Conservation (phyloP, 257 asterid species). For the Plantago major region DNA sequence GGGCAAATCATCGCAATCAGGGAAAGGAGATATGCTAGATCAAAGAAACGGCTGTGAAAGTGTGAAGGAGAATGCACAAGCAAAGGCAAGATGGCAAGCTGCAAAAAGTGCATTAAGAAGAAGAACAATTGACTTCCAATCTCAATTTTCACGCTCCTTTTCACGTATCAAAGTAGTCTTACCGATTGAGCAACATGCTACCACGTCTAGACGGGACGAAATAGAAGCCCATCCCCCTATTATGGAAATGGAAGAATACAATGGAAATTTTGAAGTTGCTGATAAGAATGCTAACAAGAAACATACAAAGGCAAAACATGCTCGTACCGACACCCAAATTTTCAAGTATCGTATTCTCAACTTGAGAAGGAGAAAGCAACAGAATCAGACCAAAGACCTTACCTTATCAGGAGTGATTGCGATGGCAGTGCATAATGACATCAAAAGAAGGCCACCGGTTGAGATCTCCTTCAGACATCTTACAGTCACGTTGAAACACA, state of each 20-base stretch:
- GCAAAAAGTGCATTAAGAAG: constrained; percentile 58
- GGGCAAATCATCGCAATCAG: constrained; percentile 54
- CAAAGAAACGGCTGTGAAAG: constrained; percentile 83
- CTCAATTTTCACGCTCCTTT: constrained; percentile 54
- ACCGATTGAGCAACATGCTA: constrained; percentile 26
- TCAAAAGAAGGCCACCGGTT: constrained; percentile 50
- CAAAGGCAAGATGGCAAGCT: constrained; percentile 67
- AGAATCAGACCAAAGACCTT: constrained; percentile 49
- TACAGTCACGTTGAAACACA: constrained; percentile 73
- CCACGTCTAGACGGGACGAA: constrained; percentile 28
- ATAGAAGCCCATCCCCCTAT: constrained; percentile 33
- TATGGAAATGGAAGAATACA: constrained; percentile 44
- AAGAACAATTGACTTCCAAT: constrained; percentile 47
- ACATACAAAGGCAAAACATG: constrained; percentile 48
- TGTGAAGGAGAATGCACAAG: constrained; percentile 61
- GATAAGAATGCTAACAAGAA: constrained; percentile 27
- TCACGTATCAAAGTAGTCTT: constrained; percentile 23
- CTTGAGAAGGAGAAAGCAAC: constrained; percentile 85
- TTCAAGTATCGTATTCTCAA: constrained; percentile 76
- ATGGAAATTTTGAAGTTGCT: constrained; percentile 30
- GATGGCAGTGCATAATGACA: constrained; percentile 49
- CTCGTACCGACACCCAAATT: constrained; percentile 68
- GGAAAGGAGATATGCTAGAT: constrained; percentile 62
- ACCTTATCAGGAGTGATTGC: constrained; percentile 64
- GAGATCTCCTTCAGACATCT: constrained; percentile 69